These are phyloP conservation scores for Coffea eugenioides DNA, from an alignment of 257 asterid genomes.

Conservation along the genomic window DNA sequence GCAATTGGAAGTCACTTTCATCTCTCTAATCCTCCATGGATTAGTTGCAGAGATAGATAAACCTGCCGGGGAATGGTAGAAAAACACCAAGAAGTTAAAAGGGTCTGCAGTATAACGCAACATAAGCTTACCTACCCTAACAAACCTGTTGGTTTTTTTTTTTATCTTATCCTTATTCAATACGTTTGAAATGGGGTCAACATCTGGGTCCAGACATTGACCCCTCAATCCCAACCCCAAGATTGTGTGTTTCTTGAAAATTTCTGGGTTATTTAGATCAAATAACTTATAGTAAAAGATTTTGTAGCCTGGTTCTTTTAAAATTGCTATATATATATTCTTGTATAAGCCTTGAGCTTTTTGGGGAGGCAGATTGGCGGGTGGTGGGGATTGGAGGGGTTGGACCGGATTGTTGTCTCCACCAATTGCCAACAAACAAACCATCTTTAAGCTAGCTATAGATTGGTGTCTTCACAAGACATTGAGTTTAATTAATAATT, in stretches of 20 bases:
- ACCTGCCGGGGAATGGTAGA: constrained; percentile 9
- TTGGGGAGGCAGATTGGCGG: not conserved
- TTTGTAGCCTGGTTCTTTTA: too few species aligned
- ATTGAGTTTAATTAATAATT: not conserved
- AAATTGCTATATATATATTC: too few species aligned
- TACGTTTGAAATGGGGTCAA: constrained; percentile 13
- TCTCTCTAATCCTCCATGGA: not conserved
- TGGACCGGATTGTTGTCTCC: not conserved
- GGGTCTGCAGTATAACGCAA: not conserved
- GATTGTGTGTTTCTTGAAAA: not conserved
- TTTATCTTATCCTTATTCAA: constrained; percentile 12
- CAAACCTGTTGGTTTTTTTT: constrained; percentile 11
- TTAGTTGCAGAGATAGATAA: constrained; percentile 13
- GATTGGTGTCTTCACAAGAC: not conserved
- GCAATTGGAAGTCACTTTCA: not conserved
- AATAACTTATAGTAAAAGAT: too few species aligned
- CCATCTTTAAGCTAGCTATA: not conserved
- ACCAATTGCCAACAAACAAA: not conserved
- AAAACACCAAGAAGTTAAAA: not conserved
- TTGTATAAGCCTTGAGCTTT: too few species aligned
- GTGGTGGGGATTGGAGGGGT: not conserved
- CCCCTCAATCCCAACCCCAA: not conserved
- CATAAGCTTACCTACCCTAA: constrained; percentile 19
- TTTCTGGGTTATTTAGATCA: not conserved
- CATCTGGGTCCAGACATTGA: constrained; percentile 1